Evolutionary conservation across 371 early-diverging fungal species (phyloP).

Genomic region (Paraphysoderma sedebokerense): DNA sequence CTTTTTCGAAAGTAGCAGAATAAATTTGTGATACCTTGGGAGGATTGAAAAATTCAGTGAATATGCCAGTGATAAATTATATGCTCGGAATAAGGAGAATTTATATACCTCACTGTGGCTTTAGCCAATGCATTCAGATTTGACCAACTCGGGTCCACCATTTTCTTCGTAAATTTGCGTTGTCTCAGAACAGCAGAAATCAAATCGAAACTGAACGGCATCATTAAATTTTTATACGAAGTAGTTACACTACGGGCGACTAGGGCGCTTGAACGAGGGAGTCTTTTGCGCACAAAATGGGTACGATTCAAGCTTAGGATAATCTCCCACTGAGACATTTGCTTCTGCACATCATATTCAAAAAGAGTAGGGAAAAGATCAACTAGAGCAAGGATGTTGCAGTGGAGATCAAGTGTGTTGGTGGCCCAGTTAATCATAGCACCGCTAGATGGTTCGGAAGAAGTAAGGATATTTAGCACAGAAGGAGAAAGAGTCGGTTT

Average conservation of each 20-base stretch:
- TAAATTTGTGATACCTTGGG: slow-evolving; percentile 15
- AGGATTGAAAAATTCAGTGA: no score
- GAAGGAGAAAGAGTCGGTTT: no score
- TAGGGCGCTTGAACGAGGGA: neutral
- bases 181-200: slow-evolving; percentile 19
- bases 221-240: neutral
- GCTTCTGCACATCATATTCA: neutral
- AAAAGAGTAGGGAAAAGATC: no score
- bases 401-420: no score
- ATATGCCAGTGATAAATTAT: no score
- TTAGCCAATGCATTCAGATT: no score
- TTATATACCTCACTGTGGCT: no score
- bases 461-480: no score
- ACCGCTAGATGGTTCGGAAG: no score
- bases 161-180: slow-evolving; percentile 15
- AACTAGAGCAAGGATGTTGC: neutral
- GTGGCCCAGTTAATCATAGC: no score
- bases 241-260: neutral
- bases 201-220: slow-evolving; percentile 14
- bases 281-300: neutral
- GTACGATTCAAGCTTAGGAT: neutral
- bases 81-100: no score
- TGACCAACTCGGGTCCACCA: no score
- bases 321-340: neutral
- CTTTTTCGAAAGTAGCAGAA: slow-evolving; percentile 10